Conservation (phyloP, 2,329 filamentous ascomycete species). For the Arthrocladium fulminans region DNA sequence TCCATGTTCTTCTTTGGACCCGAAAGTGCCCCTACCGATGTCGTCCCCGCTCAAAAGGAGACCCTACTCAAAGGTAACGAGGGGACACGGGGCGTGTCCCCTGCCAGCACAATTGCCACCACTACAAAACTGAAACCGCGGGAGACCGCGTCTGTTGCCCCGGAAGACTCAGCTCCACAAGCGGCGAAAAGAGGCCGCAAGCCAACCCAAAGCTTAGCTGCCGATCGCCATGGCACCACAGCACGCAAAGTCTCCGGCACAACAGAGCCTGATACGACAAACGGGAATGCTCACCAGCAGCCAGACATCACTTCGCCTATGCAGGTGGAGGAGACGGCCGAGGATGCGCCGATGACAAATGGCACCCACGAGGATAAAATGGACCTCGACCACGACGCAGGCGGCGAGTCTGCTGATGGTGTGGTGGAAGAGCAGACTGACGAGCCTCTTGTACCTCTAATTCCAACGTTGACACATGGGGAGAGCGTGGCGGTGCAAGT, state of each 20-base stretch:
- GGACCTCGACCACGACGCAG: constrained; percentile 37
- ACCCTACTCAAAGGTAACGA: constrained; percentile 4
- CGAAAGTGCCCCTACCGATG: constrained; percentile 29
- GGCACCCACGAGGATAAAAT: constrained; percentile 24
- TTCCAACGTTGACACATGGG: constrained; percentile 36
- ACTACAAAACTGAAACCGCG: constrained; percentile 20
- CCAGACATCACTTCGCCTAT: constrained; percentile 19
- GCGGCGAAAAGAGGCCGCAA: constrained; percentile 28
- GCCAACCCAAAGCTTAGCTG: constrained; percentile 13
- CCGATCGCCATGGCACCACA: constrained; percentile 27
- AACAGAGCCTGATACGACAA: constrained; percentile 18
- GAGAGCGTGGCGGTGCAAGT: constrained; percentile 41
- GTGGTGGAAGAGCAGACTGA: constrained; percentile 25
- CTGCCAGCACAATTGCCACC: constrained; percentile 6
- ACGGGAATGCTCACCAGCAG: constrained; percentile 18
- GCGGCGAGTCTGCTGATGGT: constrained; percentile 18
- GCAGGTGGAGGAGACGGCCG: constrained; percentile 32
- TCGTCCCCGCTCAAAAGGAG: constrained; percentile 12
- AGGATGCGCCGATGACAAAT: constrained; percentile 25
- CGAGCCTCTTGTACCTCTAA: constrained; percentile 25
- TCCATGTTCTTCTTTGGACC: constrained; percentile 41
- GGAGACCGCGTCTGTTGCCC: constrained; percentile 22
- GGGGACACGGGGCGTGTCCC: neutral
- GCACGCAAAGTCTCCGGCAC: constrained; percentile 21
- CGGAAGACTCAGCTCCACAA: constrained; percentile 23